Evolutionary conservation across 441 rosid species (phyloP), one percentile per base, ranked within the genome.

Genomic region (Arabidopsis hybrid): DNA sequence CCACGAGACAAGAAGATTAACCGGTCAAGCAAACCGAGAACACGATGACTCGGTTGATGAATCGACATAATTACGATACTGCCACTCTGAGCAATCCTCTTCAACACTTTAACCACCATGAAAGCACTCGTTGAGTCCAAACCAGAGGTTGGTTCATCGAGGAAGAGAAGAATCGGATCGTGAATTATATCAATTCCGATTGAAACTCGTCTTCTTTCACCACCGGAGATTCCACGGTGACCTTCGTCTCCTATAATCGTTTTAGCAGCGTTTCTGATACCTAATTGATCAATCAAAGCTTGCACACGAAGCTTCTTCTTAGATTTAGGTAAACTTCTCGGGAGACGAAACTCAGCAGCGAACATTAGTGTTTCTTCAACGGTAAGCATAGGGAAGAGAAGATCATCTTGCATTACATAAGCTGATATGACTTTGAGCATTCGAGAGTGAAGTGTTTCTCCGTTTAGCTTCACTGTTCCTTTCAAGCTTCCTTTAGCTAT

Each of bases 91-190:
- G 93, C 94, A 4, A 93, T 92, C 50, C 87, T 86, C 80, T 93
- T 88, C 21, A 87, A 84, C 79, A 89, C 87, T 26, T 93, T 91
- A 52, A 90, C 97, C 17, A 91, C 98, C 71, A 90, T 87, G 58
- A 79, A 87, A 45, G 96, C 96, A 18, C 90, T 91, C 1, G 93
- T 85, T 1, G 98, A 93, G 65, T 94, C 97, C 45, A 91, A 83
- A 12, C 97, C 96, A 2, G 97, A 89, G 21, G 98, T 91, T n/a
- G 97, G 96, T 53, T 91, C 97, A 45, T 94, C 96, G 0, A 94
- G 96, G 67, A 94, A 94, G 74, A 94, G 69, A 71, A 91, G 67
- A 0, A 91, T 81, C 5, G 97, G 97, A 67, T 91, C 91, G 38
- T 91, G 98, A 60, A 93, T 91, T 5, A 91, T 88, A 69, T 91